Evolutionary conservation across 2,329 filamentous ascomycete genomes (phyloP).

Genomic region (Lachnellula suecica): DNA sequence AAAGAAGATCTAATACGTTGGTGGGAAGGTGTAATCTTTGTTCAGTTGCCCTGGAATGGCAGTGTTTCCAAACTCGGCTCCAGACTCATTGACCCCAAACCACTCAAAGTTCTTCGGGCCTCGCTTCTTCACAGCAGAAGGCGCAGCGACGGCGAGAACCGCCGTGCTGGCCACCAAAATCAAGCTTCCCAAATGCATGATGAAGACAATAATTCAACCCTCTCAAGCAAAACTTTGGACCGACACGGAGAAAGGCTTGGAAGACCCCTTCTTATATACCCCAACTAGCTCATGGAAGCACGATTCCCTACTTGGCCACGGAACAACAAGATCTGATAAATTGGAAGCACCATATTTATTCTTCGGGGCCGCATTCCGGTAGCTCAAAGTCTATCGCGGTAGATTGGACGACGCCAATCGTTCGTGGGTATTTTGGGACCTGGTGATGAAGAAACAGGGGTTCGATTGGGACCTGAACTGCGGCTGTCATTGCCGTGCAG

Average conservation of each 20-base stretch:
- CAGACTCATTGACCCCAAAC: slow-evolving; percentile 43
- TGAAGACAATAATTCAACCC: neutral
- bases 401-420: neutral
- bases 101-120: slow-evolving; percentile 12
- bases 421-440: neutral
- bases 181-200: slow-evolving; percentile 19
- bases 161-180: slow-evolving; percentile 19
- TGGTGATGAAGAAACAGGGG: neutral
- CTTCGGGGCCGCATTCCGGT: neutral
- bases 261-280: slow-evolving; percentile 1
- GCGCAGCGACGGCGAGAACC: slow-evolving; percentile 23
- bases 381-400: neutral
- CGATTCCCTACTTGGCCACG: no score
- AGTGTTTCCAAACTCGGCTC: slow-evolving; percentile 60
- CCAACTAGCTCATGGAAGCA: no score
- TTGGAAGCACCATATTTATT: neutral
- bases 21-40: slow-evolving; percentile 62
- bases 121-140: slow-evolving; percentile 24
- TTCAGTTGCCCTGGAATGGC: slow-evolving; percentile 48
- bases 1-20: slow-evolving; percentile 31
- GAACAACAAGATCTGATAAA: no score
- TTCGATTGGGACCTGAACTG: neutral
- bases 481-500: neutral
- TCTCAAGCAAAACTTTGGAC: neutral
- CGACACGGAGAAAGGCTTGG: neutral